A percentile compares a stretch with the other conserved stretches of the same genome.
Conservation (phyloP, 352 stramenopile species). For the Halophytophthora batemanensis region DNA sequence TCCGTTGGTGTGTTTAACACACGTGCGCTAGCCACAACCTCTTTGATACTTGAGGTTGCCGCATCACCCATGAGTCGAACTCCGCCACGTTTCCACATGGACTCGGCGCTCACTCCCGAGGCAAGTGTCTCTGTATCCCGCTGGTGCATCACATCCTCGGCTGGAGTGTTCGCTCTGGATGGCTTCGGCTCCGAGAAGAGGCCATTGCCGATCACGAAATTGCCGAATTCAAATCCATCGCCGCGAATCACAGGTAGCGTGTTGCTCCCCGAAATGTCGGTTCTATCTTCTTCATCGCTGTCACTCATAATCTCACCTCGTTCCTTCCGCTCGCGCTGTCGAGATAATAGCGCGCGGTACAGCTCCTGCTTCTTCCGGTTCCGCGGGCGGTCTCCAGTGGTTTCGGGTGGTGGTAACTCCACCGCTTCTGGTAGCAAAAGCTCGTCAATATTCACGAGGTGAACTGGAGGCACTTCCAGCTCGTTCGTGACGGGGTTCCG, state of each 20-base stretch:
- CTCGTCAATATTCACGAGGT: conserved; percentile 26
- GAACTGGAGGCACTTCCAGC: conserved; percentile 33
- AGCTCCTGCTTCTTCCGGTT: conserved; percentile 38
- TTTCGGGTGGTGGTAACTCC: background rate
- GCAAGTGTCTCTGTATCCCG: background rate
- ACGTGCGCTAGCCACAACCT: conserved; percentile 21
- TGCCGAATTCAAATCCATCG: conserved; percentile 28
- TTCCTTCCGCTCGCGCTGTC: conserved; percentile 3
- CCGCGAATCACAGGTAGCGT: conserved; percentile 30
- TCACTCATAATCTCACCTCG: background rate
- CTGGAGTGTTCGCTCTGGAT: background rate
- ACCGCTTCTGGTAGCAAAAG: background rate
- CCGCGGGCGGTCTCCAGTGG: conserved; percentile 1
- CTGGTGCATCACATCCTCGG: background rate
- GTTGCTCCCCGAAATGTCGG: background rate
- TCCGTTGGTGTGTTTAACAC: conserved; percentile 9
- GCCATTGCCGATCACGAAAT: conserved; percentile 23
- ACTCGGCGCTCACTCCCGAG: conserved; percentile 14
- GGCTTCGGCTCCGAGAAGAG: background rate
- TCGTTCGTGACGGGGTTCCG: conserved; percentile 41
- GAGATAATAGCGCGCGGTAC: conserved; percentile 22
- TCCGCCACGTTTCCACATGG: conserved; percentile 53
- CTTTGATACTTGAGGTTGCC: conserved; percentile 18
- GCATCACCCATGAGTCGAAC: conserved; percentile 5
- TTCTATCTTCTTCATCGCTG: conserved; percentile 4